These are phyloP conservation scores for Drechslerella stenobrocha DNA, from an alignment of 2,329 filamentous ascomycete genomes.

Conservation along the genomic window DNA sequence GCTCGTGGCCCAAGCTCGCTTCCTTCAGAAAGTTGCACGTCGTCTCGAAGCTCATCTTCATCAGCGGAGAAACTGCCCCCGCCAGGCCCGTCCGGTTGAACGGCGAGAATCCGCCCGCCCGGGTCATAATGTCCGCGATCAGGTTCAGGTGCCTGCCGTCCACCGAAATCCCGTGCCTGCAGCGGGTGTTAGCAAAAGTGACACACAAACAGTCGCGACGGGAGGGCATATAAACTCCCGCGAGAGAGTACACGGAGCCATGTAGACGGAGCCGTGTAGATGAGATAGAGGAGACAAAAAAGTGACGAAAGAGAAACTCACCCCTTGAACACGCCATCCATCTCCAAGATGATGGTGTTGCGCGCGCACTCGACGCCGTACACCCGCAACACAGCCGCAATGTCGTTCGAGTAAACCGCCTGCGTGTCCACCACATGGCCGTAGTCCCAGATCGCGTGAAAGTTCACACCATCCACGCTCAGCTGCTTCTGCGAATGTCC, in stretches of 20 bases:
- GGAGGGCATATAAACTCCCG: too few species aligned
- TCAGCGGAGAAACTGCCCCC: conserved; percentile 84
- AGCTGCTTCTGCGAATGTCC: conserved; percentile 58
- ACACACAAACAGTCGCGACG: not conserved
- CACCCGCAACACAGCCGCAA: conserved; percentile 76
- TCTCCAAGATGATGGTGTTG: conserved; percentile 80
- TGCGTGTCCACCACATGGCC: conserved; percentile 77
- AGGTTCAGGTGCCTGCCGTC: conserved; percentile 91
- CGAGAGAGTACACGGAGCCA: too few species aligned
- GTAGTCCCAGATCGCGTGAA: conserved; percentile 87
- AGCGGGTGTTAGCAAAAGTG: conserved; percentile 1
- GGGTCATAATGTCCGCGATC: conserved; percentile 98
- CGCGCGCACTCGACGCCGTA: conserved; percentile 96
- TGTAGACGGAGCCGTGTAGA: too few species aligned
- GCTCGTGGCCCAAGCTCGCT: conserved; percentile 84
- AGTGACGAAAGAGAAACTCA: too few species aligned
- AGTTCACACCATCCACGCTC: conserved; percentile 75
- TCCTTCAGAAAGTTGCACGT: conserved; percentile 92
- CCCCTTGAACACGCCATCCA: conserved; percentile 77
- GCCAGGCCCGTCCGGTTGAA: conserved; percentile 90
- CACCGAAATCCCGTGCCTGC: conserved; percentile 82
- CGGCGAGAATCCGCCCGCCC: conserved; percentile 81
- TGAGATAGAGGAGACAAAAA: too few species aligned
- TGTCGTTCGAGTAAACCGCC: conserved; percentile 87
- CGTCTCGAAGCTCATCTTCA: conserved; percentile 99